Conservation (phyloP, 345 rosid species). For the Sonneratia alba region DNA sequence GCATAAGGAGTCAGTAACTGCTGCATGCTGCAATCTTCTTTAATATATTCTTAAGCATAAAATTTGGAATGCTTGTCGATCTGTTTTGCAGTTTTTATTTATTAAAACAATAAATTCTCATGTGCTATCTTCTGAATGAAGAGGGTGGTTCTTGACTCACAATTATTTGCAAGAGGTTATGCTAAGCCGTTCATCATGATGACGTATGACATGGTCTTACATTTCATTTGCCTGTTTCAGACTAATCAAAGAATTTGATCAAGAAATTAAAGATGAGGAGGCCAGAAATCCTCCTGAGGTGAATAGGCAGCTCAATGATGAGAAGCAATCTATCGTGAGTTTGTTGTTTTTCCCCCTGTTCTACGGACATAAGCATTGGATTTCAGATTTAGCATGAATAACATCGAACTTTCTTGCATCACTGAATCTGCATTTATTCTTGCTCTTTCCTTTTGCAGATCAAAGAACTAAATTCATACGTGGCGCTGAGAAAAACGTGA, state of each 20-base stretch:
- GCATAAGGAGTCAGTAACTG: neutral
- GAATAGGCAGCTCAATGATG: slow-evolving; percentile 83
- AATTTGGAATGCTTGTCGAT: neutral
- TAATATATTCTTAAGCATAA: neutral
- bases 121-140: neutral
- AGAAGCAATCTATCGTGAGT: slow-evolving; percentile 93
- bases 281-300: slow-evolving; percentile 64
- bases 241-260: slow-evolving; percentile 88
- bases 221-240: slow-evolving; percentile 31
- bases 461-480: slow-evolving; percentile 94
- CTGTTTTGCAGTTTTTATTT: neutral
- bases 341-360: neutral
- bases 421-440: neutral
- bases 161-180: neutral
- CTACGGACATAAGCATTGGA: neutral
- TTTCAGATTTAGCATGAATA: neutral
- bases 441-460: slow-evolving; percentile 40
- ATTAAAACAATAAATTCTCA: neutral
- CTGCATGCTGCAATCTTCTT: neutral
- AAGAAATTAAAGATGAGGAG: slow-evolving; percentile 82
- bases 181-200: neutral
- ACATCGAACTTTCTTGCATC: neutral
- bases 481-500: slow-evolving; percentile 87
- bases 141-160: neutral
- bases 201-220: neutral